Conservation (phyloP, 208 protist genomes). For the Crithidia expoeki region DNA sequence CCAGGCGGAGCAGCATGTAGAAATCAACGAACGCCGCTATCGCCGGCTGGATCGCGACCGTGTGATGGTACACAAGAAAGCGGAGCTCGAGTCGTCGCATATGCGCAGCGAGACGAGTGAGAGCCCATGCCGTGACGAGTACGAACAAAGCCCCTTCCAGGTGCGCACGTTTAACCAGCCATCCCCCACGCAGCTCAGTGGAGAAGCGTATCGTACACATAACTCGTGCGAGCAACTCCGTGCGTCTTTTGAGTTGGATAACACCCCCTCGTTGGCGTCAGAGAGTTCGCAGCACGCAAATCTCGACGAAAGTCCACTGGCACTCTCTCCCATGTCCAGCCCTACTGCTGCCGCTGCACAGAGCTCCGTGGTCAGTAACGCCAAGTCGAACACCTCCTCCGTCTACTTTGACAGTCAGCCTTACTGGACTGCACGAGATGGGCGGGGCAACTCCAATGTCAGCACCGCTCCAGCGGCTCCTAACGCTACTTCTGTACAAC, state of each 20-base stretch:
- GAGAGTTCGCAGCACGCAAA: not conserved
- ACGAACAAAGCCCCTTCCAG: not conserved
- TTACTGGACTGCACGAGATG: conserved; percentile 1
- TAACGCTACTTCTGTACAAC: not conserved
- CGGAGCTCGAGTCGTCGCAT: conserved; percentile 28
- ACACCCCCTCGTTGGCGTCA: conserved; percentile 1
- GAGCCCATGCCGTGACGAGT: not conserved
- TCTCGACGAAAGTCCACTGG: conserved; percentile 6
- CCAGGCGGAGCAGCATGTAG: conserved; percentile 34
- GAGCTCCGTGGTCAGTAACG: conserved; percentile 13
- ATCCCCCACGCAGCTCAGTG: not conserved
- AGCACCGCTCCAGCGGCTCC: not conserved
- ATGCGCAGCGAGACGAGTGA: conserved; percentile 10
- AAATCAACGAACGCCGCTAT: conserved; percentile 43
- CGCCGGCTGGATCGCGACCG: conserved; percentile 37
- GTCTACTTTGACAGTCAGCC: conserved; percentile 34
- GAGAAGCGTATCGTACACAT: not conserved
- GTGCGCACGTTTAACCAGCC: not conserved
- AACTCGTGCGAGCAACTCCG: not conserved
- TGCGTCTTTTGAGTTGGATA: not conserved
- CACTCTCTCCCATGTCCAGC: not conserved
- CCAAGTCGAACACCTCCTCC: conserved; percentile 23
- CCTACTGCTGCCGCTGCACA: conserved; percentile 6
- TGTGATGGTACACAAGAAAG: conserved; percentile 34
- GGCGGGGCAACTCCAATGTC: not conserved